Base-by-base conservation (phyloP, 768 basidiomycete species). In the Trametes maxima region DNA sequence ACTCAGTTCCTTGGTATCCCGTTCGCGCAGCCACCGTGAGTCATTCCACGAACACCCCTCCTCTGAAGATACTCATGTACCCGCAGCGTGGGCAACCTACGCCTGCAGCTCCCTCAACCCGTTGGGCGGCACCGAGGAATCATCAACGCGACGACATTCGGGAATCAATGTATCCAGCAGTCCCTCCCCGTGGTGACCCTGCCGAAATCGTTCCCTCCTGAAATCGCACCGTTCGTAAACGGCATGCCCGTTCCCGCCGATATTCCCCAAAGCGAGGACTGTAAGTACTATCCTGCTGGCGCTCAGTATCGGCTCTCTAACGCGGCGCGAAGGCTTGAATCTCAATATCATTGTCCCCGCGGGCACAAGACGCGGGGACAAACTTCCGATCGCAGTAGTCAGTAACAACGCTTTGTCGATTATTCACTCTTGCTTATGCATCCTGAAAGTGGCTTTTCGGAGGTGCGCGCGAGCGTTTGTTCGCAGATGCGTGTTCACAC, bases 351-450 rank as follows among this genome's bases (percentile, higher is more conserved):
- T 79, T 49, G 71, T 68, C 21, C 42, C 81, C 16, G 62, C 72
- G 1, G 66, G 62, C 36, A 76, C 79, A 1, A 55, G 2, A 75
- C 74, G 0, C 48, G 64, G 65, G 0, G 77, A 78, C 13, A 80
- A 80, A 47, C 71, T 85, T 5, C 85, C 85, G 5, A 84, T 86
- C 6, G 70, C 82, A 19, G 81, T 79, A 33, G 84, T 83, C 68
- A 51, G 81, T 79, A 2, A 74, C 62, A 16, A 21, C 8, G 14
- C 19, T 12, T 22, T 14, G 17, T 4, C 8, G 8, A 44, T 16
- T 16, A 3, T 19, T 7, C 5, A 7, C 16, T 0, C 14, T 2
- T 14, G 5, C 25, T 33, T 2, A 12, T 13, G 4, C 21, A 4
- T 51, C 22, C 36, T 16, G 1, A 14, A 19, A 54, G 59, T 25